Conservation (phyloP, 305 asterid genomes). For the Rubia balearica region DNA sequence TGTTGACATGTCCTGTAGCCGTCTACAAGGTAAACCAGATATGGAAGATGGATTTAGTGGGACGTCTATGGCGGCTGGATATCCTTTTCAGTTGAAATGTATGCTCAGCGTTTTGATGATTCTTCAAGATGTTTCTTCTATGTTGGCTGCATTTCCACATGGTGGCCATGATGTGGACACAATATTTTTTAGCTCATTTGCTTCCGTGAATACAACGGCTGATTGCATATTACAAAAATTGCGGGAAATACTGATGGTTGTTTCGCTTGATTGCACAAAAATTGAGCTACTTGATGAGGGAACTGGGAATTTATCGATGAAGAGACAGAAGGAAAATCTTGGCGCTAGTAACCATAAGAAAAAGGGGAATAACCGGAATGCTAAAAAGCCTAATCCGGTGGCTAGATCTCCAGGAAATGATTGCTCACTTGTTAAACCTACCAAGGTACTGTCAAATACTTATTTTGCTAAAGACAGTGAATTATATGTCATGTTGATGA, state of each 20-base stretch:
- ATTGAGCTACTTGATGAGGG: constrained; percentile 79
- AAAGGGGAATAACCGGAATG: constrained; percentile 57
- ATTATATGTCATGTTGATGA: constrained; percentile 26
- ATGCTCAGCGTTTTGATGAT: constrained; percentile 54
- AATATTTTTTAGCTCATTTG: constrained; percentile 76
- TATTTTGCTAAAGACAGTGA: constrained; percentile 17
- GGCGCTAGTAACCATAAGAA: constrained; percentile 56
- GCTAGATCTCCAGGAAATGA: constrained; percentile 47
- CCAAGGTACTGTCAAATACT: constrained; percentile 44
- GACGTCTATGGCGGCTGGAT: constrained; percentile 29
- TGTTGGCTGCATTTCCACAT: constrained; percentile 47
- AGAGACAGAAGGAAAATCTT: constrained; percentile 54
- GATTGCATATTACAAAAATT: constrained; percentile 65
- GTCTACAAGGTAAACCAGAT: constrained; percentile 27
- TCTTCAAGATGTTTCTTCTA: constrained; percentile 56
- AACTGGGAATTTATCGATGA: constrained; percentile 30
- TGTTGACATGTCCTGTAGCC: constrained; percentile 34
- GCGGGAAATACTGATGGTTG: constrained; percentile 73
- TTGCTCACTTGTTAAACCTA: constrained; percentile 29
- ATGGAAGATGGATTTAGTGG: constrained; percentile 26
- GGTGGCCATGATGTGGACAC: constrained; percentile 41
- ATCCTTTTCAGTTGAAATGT: constrained; percentile 36
- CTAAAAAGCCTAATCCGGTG: constrained; percentile 49
- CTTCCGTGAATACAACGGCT: constrained; percentile 57
- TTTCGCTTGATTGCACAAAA: constrained; percentile 90